Evolutionary conservation across 257 asterid genomes (phyloP), one percentile per base, ranked within the genome.

Genomic region (Solanum virginianum): DNA sequence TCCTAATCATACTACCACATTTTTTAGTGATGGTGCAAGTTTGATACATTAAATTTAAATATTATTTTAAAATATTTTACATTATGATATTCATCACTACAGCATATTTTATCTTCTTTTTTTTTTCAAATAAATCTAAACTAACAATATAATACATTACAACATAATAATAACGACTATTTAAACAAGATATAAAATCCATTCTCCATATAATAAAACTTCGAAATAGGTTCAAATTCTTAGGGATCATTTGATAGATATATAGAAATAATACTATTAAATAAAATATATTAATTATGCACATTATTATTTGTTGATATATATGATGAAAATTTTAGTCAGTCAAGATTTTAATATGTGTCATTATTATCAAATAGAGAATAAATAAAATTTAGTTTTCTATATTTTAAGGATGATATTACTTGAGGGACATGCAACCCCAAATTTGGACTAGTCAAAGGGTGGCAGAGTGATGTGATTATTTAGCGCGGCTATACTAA

Each of bases 391-490:
- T 5, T 11, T 63, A 24, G 6, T 63, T 63, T 22, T 13, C 51
- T 26, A 2, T 80, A 81, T 81, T 36, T 57, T 14, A 82, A 43
- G 49, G 32, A 15, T 41, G 72, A 62, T 51, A 24, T 82, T 26
- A 16, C 85, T 82, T 62, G 85, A 82, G 85, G 85, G 85, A 62
- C 85, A 82, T 63, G 32, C 85, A 80, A 82, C 75, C 71, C 29
- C 85, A 82, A 82, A 45, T 47, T 29, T 62, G 59, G 75, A 63
- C 59, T n/a, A 17, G 75, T 82, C 62, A 82, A 82, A 82, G 75
- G 62, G 79, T 62, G 39, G 26, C 16, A 82, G 24, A 62, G 75
- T 62, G 41, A 65, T 82, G 22, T 82, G 26, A 82, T 82, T 82
- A 82, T 62, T 62, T 77, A 24, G 22, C 45, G 56, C 16, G 85